Base-by-base conservation (phyloP, 2,329 filamentous ascomycete genomes). In the Torrubiellomyces zombiae region DNA sequence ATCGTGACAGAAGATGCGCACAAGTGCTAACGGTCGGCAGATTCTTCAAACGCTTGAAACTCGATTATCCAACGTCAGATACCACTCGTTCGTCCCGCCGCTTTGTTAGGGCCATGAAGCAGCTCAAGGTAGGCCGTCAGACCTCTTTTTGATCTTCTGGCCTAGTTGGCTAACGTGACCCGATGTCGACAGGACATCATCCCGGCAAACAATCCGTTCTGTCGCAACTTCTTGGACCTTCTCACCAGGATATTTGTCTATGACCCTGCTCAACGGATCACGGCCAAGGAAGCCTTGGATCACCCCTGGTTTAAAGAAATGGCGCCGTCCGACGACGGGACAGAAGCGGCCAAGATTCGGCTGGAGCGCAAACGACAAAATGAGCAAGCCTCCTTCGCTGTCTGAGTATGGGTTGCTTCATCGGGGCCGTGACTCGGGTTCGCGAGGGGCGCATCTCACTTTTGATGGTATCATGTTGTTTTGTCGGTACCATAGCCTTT, bases 61-160 rank as follows among this genome's bases (percentile, higher is more conserved):
- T 77, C 12, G 71, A 76, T 35, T 77, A 75, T 33, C 72, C 72
- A 4, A 63, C 61, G 3, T 37, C 52, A 3, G 70, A 76, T 10
- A 76, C 72, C 1, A 71, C 67, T 0, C 56, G 70, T 28, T 69
- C 70, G 3, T 75, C 70, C 1, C 56, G 62, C 32, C 56, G 69
- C 37, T 77, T 76, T 38, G 72, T 77, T 7, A 72, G 71, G 45
- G 70, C 69, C 11, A 77, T 77, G 72, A 76, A 75, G 45, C 59
- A 58, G 28, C 49, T 77, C 14, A 56, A 64, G 31, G 72, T 76
- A 52, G n/a, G n/a, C 51, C 4, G n/a, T n/a, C n/a, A n/a, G n/a
- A n/a, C n/a, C n/a, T n/a, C n/a, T n/a, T n/a, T n/a, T n/a, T n/a
- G n/a, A n/a, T n/a, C n/a, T n/a, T n/a, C n/a, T n/a, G n/a, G n/a